phyloP scores from a whole-genome alignment of 1,139 yeast species.

The Pichia sorboxylosa region DNA sequence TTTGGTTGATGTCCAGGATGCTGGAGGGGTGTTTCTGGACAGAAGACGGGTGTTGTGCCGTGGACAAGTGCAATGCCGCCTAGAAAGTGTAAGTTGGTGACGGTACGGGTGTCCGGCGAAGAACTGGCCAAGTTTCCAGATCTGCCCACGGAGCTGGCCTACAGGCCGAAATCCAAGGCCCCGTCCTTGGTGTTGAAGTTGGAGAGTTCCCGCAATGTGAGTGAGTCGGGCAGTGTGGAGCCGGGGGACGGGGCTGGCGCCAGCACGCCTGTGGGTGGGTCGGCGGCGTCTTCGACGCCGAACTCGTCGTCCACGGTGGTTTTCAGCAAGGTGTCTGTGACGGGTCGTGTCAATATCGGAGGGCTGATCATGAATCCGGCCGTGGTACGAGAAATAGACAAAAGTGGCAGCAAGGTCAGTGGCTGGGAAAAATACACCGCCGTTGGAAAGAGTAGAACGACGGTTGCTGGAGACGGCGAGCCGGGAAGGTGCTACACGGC shows the following conservation, averaged over 20 bases:
- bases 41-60: no score
- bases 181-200: no score
- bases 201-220: not conserved
- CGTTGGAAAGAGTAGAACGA: not conserved
- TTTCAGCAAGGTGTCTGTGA: no score
- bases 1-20: no score
- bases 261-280: not conserved
- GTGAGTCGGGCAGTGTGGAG: not conserved
- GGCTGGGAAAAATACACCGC: conserved; percentile 9
- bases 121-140: conserved; percentile 6
- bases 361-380: conserved; percentile 13
- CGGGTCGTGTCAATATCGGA: conserved; percentile 12
- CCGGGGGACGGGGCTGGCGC: not conserved
- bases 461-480: not conserved
- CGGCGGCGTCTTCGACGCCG: not conserved
- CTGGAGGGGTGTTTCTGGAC: no score
- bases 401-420: conserved; percentile 7
- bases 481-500: not conserved
- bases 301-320: conserved; percentile 6
- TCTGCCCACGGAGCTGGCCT: conserved; percentile 1
- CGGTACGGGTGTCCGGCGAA: conserved; percentile 2
- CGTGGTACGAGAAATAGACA: conserved; percentile 13
- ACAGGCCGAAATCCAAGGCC: conserved; percentile 1
- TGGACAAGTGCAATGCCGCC: conserved; percentile 4
- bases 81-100: conserved; percentile 6